Conservation (phyloP, 768 basidiomycete genomes). For the Chiua virens region DNA sequence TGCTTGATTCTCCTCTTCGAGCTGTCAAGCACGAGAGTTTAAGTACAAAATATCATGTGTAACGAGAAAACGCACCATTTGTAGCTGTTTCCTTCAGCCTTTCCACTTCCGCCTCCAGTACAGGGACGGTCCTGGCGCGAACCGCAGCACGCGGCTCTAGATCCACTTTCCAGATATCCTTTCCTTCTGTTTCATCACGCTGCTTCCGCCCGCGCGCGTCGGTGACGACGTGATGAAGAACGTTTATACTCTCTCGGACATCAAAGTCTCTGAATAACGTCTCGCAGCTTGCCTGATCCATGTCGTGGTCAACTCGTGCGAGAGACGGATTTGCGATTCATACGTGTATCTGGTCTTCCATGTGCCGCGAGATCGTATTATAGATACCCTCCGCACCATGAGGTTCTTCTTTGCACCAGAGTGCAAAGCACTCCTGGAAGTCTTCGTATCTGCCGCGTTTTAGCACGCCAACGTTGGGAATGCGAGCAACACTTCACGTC, state of each 20-base stretch:
- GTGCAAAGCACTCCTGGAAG: constrained; percentile 62
- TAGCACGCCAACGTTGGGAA: not conserved
- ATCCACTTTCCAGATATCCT: constrained; percentile 65
- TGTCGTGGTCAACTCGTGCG: not conserved
- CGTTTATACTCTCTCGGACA: constrained; percentile 69
- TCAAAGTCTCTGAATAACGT: constrained; percentile 67
- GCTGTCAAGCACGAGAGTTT: constrained; percentile 35
- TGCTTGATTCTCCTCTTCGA: constrained; percentile 54
- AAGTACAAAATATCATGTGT: not conserved
- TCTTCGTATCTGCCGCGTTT: constrained; percentile 42
- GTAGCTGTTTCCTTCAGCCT: constrained; percentile 37
- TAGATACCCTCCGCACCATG: constrained; percentile 60
- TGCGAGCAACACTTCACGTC: constrained; percentile 40
- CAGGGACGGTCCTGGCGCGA: constrained; percentile 61
- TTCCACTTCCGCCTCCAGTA: constrained; percentile 47
- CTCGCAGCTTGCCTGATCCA: constrained; percentile 64
- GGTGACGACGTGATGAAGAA: constrained; percentile 64
- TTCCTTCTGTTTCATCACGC: constrained; percentile 39
- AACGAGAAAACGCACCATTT: constrained; percentile 30
- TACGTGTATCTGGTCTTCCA: constrained; percentile 60
- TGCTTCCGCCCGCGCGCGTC: constrained; percentile 61
- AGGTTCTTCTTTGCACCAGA: constrained; percentile 65
- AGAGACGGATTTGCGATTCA: not conserved
- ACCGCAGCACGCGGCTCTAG: constrained; percentile 63
- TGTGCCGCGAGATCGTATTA: constrained; percentile 68